These are phyloP conservation scores for Scutellaria baicalensis DNA, from an alignment of 257 asterid species.

Conservation along the genomic window DNA sequence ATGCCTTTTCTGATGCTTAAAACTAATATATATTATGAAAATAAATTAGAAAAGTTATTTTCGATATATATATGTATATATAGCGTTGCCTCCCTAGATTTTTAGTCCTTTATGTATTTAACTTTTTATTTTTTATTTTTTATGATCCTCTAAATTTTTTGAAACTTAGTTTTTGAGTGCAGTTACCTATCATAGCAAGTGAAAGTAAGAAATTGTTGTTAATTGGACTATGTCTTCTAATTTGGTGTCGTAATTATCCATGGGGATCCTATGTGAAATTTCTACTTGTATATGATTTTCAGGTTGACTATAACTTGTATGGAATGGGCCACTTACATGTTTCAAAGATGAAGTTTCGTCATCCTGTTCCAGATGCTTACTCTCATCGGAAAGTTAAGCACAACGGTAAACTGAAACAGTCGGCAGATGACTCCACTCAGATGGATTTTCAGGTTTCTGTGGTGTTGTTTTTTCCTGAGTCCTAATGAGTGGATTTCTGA, in stretches of 20 bases:
- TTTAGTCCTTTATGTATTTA: too few relatives aligned
- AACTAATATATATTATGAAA: neutral
- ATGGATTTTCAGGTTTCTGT: constrained; percentile 42
- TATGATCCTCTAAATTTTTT: too few relatives aligned
- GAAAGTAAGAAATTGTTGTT: too few relatives aligned
- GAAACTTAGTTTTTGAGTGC: too few relatives aligned
- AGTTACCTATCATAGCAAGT: too few relatives aligned
- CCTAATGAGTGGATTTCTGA: constrained; percentile 2
- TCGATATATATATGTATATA: too few relatives aligned
- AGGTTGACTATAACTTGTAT: constrained; percentile 87
- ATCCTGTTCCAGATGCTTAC: constrained; percentile 68
- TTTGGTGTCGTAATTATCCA: too few relatives aligned
- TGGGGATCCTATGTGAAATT: too few relatives aligned
- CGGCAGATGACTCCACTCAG: constrained; percentile 23
- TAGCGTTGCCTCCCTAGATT: too few relatives aligned
- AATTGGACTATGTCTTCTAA: too few relatives aligned
- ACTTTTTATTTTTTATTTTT: too few relatives aligned
- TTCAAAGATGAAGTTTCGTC: constrained; percentile 77
- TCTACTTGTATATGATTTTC: constrained; percentile 21
- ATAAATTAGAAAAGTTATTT: too few relatives aligned
- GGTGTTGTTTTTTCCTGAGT: constrained; percentile 14
- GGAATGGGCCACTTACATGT: constrained; percentile 95
- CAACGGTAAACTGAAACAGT: constrained; percentile 23
- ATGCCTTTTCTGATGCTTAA: neutral
- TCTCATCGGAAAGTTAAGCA: constrained; percentile 29